phyloP scores from a whole-genome alignment of 768 basidiomycete genomes.

The Pleurotus tuoliensis region DNA sequence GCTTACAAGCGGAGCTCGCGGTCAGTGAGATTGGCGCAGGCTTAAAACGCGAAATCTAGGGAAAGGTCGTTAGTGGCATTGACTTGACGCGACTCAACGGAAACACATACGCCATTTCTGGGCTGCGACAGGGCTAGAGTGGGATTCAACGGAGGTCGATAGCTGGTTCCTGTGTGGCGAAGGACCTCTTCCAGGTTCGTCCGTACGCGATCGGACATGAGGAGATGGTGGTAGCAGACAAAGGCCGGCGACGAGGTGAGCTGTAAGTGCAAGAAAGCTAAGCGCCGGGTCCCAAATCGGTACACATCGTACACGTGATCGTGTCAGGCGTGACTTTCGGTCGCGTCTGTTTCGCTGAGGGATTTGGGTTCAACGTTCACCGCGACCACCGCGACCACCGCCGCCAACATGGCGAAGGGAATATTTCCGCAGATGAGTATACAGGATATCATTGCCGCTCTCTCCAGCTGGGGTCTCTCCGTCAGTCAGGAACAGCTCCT shows the following conservation, averaged over 20 bases:
- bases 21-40: conserved; percentile 26
- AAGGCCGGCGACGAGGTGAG: neutral
- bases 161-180: conserved; percentile 13
- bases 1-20: conserved; percentile 1
- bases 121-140: conserved; percentile 2
- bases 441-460: conserved; percentile 59
- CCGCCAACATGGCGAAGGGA: conserved; percentile 37
- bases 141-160: conserved; percentile 3
- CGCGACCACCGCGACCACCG: neutral
- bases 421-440: conserved; percentile 65
- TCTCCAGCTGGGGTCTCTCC: conserved; percentile 66
- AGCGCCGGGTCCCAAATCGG: too few species aligned
- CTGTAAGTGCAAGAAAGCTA: too few species aligned
- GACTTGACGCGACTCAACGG: neutral
- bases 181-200: conserved; percentile 41
- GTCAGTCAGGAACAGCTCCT: conserved; percentile 66
- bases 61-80: neutral
- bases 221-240: neutral
- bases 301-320: conserved; percentile 3
- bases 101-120: conserved; percentile 4
- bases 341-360: neutral
- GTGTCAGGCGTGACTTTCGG: conserved; percentile 1
- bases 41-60: conserved; percentile 39
- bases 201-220: conserved; percentile 20
- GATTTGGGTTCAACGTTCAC: neutral